These are phyloP conservation scores for Diaporthe destruens DNA, from an alignment of 2,329 filamentous ascomycete species.

Conservation along the genomic window DNA sequence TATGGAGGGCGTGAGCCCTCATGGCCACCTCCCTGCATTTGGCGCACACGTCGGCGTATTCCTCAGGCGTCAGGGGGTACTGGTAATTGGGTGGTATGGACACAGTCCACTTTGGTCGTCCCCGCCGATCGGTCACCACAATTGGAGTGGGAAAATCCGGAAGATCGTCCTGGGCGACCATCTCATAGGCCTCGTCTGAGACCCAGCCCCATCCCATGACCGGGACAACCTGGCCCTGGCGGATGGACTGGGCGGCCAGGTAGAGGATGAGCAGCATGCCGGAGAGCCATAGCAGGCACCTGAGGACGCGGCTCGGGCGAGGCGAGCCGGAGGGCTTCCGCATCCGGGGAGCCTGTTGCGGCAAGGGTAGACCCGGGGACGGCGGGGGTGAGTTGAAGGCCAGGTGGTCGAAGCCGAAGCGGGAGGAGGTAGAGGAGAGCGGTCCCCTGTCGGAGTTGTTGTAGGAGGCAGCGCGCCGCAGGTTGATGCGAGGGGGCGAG, in stretches of 20 bases:
- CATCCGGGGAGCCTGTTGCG: constrained; percentile 71
- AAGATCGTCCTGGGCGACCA: constrained; percentile 74
- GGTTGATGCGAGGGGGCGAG: constrained; percentile 68
- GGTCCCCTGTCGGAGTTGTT: constrained; percentile 65
- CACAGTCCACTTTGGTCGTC: constrained; percentile 81
- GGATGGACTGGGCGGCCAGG: constrained; percentile 54
- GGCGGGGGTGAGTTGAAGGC: constrained; percentile 75
- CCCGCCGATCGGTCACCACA: constrained; percentile 74
- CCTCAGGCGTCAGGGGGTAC: constrained; percentile 75
- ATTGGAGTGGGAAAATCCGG: constrained; percentile 81
- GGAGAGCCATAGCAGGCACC: constrained; percentile 66
- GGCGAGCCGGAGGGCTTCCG: constrained; percentile 71
- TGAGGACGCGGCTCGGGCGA: constrained; percentile 69
- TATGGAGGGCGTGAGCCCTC: constrained; percentile 66
- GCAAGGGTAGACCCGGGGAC: constrained; percentile 73
- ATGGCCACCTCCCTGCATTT: constrained; percentile 75
- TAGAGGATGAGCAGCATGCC: constrained; percentile 66
- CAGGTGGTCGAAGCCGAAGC: constrained; percentile 76
- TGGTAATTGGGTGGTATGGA: constrained; percentile 76
- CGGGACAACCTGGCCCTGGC: constrained; percentile 48
- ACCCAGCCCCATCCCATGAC: constrained; percentile 55
- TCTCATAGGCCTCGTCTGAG: constrained; percentile 69
- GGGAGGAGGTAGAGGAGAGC: constrained; percentile 70
- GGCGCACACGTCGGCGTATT: constrained; percentile 78
- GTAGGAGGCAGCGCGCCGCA: constrained; percentile 70